Base-by-base conservation (phyloP, 1,139 yeast genomes). In the Yamadazyma siamensis region DNA sequence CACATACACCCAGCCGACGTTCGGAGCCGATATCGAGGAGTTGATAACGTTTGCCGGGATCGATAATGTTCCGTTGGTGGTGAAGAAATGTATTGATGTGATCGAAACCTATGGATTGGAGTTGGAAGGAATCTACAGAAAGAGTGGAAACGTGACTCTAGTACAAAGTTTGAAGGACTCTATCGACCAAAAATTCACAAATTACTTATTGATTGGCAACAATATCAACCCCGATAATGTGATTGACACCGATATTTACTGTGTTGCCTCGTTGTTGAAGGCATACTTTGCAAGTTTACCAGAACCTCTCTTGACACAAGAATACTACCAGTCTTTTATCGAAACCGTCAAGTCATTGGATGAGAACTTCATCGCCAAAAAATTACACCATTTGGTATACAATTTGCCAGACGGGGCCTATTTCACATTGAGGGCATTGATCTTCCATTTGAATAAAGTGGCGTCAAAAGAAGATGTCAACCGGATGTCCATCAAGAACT, bases 361-460 rank as follows among this genome's bases (percentile, higher is more conserved):
- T 44, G 72, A 65, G 42, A 54, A 61, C n/a, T 64, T 52, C 32
- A 77, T 87, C 28, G 73, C 73, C 32, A 88, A 87, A 46, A 83
- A 81, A 40, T 68, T 91, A 46, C 98, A 91, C 56, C 87, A 87
- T 31, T 73, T 86, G 36, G 86, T 91, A 27, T 91, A 82, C 59
- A 84, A 84, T 44, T 70, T 91, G 33, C 96, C 97, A 0, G 98
- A 91, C 57, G 94, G 95, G 1, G 88, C 94, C 35, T 91, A 91
- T 56, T 88, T 95, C 64, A 89, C 97, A 0, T 68, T 91, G 44
- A 67, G 97, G 46, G 77, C 87, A 23, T 65, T 91, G 41, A 66
- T 88, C 4, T 86, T 89, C 67, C 98, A 91, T 55, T 71, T 91
- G 43, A 80, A 83, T 44, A 75, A 81, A 32, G 81, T 91, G 6